Percentiles rank a stretch among this genome's conserved stretches.
Evolutionary conservation across 2,329 filamentous ascomycete species (phyloP).

Genomic region (Dothideomycetidae sp.): DNA sequence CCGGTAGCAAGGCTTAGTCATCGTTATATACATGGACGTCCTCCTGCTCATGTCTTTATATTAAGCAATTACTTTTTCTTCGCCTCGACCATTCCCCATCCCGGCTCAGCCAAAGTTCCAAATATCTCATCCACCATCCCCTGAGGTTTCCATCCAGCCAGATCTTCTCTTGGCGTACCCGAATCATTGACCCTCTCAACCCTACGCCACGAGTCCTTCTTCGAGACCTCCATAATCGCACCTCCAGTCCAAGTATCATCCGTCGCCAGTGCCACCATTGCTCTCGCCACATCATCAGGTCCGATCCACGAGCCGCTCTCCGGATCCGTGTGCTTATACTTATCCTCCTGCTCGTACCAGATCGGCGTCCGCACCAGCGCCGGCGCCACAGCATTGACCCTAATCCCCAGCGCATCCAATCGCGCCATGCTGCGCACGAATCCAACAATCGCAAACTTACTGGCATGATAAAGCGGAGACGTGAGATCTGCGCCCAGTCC

Average conservation of each 20-base stretch:
- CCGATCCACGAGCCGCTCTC: conserved; percentile 38
- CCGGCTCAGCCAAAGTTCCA: conserved; percentile 31
- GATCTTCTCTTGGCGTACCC: conserved; percentile 34
- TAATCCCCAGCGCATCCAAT: conserved; percentile 36
- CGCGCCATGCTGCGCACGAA: conserved; percentile 38
- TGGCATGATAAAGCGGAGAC: conserved; percentile 31
- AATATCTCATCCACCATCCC: conserved; percentile 36
- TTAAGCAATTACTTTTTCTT: neutral
- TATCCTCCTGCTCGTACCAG: conserved; percentile 49
- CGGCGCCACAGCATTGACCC: conserved; percentile 46
- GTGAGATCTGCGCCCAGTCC: conserved; percentile 27
- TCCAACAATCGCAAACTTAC: conserved; percentile 33
- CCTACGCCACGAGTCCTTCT: conserved; percentile 31
- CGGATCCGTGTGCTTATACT: conserved; percentile 37
- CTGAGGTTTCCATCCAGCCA: conserved; percentile 23
- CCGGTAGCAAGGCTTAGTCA: too few relatives aligned
- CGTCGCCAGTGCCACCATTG: conserved; percentile 43
- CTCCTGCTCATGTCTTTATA: too few relatives aligned
- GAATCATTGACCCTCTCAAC: conserved; percentile 40
- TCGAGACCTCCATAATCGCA: conserved; percentile 42
- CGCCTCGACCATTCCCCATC: conserved; percentile 33
- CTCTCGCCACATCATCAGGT: conserved; percentile 45
- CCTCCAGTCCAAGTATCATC: conserved; percentile 36
- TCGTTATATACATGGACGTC: too few relatives aligned
- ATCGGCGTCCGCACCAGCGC: conserved; percentile 48